Evolutionary conservation across 345 rosid genomes (phyloP).

Genomic region (Sapria himalayana): DNA sequence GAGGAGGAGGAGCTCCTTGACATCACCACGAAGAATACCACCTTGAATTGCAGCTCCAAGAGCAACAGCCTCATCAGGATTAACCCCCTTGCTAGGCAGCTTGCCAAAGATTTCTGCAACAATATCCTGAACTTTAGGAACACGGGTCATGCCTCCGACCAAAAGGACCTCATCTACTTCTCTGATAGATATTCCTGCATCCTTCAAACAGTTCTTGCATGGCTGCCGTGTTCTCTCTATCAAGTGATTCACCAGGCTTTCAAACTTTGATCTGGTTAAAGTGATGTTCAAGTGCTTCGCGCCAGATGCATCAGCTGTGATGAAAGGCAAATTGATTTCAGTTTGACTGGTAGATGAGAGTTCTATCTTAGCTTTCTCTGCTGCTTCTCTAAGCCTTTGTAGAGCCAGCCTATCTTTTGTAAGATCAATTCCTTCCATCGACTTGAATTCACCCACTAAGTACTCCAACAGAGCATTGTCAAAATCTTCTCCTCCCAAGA

Average conservation of each 20-base stretch:
- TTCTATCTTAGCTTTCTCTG: conserved; percentile 81
- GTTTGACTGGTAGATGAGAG: conserved; percentile 77
- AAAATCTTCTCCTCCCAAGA: conserved; percentile 89
- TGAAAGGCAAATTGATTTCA: conserved; percentile 68
- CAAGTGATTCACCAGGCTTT: conserved; percentile 37
- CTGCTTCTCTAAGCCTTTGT: conserved; percentile 82
- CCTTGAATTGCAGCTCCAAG: conserved; percentile 88
- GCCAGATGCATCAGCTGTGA: conserved; percentile 69
- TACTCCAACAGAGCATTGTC: conserved; percentile 60
- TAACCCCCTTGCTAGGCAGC: conserved; percentile 72
- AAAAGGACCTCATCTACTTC: conserved; percentile 72
- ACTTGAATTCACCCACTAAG: conserved; percentile 65
- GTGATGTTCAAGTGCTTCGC: conserved; percentile 77
- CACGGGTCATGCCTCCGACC: conserved; percentile 94
- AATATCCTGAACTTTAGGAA: conserved; percentile 71
- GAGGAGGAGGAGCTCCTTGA: conserved; percentile 62
- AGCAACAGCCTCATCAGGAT: conserved; percentile 84
- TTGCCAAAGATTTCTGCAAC: conserved; percentile 66
- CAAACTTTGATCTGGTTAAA: conserved; percentile 58
- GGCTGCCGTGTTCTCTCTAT: conserved; percentile 58
- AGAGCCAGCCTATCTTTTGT: conserved; percentile 62
- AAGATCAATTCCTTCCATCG: conserved; percentile 48
- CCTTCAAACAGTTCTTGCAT: conserved; percentile 63
- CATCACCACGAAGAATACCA: conserved; percentile 86
- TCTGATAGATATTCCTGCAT: conserved; percentile 47